Evolutionary conservation across 2,329 filamentous ascomycete genomes (phyloP), one percentile per base, ranked within the genome.

Genomic region (Apiospora koreana): DNA sequence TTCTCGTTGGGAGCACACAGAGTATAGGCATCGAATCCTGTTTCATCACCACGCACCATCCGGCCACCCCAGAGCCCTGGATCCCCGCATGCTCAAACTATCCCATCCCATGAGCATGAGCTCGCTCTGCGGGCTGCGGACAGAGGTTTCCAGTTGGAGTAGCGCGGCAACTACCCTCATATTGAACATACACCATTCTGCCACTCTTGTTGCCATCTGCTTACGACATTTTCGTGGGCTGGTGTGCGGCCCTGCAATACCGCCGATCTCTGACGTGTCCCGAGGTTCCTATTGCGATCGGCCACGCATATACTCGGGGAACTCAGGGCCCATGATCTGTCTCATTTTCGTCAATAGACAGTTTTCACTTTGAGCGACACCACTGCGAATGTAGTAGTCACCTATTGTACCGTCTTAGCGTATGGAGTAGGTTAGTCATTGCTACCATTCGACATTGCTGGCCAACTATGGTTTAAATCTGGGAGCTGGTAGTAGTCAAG

Each of bases 251-350:
- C 23, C 48, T 48, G 46, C 46, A 48, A 38, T 23, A n/a, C 54
- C 38, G 54, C 31, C 28, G 54, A 62, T 62, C 54, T 23, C 54
- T 62, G 54, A 62, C 54, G 54, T 62, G 54, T 62, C 50, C 54
- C 9, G 31, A 38, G n/a, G 10, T 12, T 38, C 10, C 54, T 28
- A 38, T 62, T 62, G 54, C 54, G 54, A 38, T 38, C 54, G 21
- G 14, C 54, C 28, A 31, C 31, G 18, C 18, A 38, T 62, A 38
- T 62, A 6, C 28, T n/a, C 54, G 31, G 54, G 10, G n/a, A 38
- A 62, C 54, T 12, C 31, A 62, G 21, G 35, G 54, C 54, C 54
- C 18, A 5, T 31, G 31, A 38, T n/a, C 54, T 23, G 54, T 62
- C 54, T 62, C 21, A 38, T 21, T 38, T 16, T n/a, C 25, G 14